Percentiles rank a stretch among this genome's conserved stretches.
Evolutionary conservation across 2,329 filamentous ascomycete species (phyloP).

Genomic region (Aspergillus awamori): DNA sequence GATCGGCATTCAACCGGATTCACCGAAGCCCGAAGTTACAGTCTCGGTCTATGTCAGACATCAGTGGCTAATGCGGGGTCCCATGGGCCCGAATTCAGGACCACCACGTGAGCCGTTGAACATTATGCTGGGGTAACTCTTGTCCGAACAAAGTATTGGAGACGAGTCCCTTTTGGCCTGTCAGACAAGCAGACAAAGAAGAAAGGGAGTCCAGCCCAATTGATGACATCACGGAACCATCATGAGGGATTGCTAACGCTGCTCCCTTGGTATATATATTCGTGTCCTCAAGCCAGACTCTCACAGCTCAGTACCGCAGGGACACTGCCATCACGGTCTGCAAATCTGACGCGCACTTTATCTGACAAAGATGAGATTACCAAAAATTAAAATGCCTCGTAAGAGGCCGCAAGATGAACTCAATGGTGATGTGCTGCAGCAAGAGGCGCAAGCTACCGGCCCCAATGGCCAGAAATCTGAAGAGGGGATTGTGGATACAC

Average conservation of each 20-base stretch:
- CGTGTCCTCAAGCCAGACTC: too few relatives aligned
- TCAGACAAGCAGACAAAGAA: background rate
- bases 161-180: background rate
- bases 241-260: background rate
- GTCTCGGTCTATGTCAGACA: background rate
- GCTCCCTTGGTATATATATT: background rate
- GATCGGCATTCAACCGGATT: background rate
- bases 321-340: background rate
- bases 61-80: background rate
- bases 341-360: background rate
- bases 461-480: background rate
- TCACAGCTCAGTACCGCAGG: background rate
- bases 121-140: background rate
- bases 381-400: background rate
- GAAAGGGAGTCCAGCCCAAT: background rate
- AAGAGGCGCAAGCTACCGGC: background rate
- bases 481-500: constrained; percentile 26
- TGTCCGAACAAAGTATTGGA: background rate
- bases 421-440: background rate
- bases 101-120: constrained; percentile 4
- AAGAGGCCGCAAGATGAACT: background rate
- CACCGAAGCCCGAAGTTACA: background rate
- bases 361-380: background rate
- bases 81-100: background rate
- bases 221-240: constrained; percentile 5